Conservation (phyloP, 1,284 basidiomycete species). For the Neolentinus lepideus region DNA sequence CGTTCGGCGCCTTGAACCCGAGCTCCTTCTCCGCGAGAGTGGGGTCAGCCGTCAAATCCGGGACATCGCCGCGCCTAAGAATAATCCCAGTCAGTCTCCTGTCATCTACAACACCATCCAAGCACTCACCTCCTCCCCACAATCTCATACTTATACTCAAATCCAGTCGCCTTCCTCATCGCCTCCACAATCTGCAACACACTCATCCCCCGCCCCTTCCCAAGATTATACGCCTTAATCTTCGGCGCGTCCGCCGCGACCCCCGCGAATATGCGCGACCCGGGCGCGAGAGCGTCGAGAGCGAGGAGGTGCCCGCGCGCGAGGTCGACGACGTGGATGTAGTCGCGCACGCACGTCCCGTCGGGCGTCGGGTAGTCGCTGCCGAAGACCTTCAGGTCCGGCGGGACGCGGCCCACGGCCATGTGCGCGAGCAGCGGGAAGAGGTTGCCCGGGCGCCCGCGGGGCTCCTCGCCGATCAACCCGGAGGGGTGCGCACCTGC, state of each 20-base stretch:
- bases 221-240: constrained; percentile 95
- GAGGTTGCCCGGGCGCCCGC: constrained; percentile 92
- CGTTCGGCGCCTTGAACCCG: constrained; percentile 81
- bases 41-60: constrained; percentile 95
- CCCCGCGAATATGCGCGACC: constrained; percentile 51
- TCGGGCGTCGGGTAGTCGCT: constrained; percentile 98
- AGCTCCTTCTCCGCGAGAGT: constrained; percentile 89
- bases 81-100: not conserved
- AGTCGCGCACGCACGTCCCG: constrained; percentile 96
- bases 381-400: constrained; percentile 89
- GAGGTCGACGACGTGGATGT: constrained; percentile 95
- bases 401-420: constrained; percentile 84
- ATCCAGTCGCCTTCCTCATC: constrained; percentile 89
- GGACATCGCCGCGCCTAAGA: constrained; percentile 87
- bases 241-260: constrained; percentile 40
- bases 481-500: constrained; percentile 97
- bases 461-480: constrained; percentile 92
- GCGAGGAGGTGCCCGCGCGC: constrained; percentile 92
- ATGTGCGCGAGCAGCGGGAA: constrained; percentile 94
- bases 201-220: constrained; percentile 88
- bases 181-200: constrained; percentile 94
- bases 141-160: constrained; percentile 85
- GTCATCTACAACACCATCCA: not conserved
- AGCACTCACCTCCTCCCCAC: constrained; percentile 76
- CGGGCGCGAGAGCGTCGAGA: constrained; percentile 74